Evolutionary conservation across 495 filamentous ascomycete genomes (phyloP).

Genomic region (Viridothelium virens): DNA sequence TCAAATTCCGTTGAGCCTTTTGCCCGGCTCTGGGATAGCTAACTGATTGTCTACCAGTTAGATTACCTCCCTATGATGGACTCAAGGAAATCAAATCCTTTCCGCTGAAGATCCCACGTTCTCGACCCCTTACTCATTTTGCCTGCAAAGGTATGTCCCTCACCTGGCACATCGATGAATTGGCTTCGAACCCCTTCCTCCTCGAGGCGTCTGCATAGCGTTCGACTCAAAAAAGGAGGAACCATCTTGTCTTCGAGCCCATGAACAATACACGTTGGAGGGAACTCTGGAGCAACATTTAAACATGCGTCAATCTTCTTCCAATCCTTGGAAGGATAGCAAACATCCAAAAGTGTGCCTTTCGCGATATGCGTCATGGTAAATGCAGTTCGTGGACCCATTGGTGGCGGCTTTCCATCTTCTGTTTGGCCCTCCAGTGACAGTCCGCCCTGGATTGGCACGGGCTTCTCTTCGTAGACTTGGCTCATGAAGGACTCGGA

Average conservation of each 20-base stretch:
- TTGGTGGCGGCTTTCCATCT: background rate
- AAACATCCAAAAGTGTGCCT: conserved; percentile 12
- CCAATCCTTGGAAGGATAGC: conserved; percentile 12
- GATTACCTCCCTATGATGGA: background rate
- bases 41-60: background rate
- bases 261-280: conserved; percentile 13
- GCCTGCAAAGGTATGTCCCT: conserved; percentile 11
- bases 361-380: conserved; percentile 10
- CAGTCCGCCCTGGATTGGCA: conserved; percentile 10
- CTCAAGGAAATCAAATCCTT: conserved; percentile 13
- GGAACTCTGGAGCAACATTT: background rate
- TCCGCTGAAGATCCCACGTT: conserved; percentile 12
- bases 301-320: conserved; percentile 14
- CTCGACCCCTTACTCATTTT: conserved; percentile 11
- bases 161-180: conserved; percentile 12
- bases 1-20: no score
- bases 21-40: no score
- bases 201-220: background rate
- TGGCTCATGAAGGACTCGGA: conserved; percentile 11
- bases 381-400: conserved; percentile 5
- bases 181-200: background rate
- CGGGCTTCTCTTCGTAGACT: conserved; percentile 9
- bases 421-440: conserved; percentile 12
- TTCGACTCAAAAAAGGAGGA: conserved; percentile 9
- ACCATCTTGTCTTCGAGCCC: conserved; percentile 10